phyloP scores from a whole-genome alignment of 495 filamentous ascomycete species.

The Aspergillus baeticus region DNA sequence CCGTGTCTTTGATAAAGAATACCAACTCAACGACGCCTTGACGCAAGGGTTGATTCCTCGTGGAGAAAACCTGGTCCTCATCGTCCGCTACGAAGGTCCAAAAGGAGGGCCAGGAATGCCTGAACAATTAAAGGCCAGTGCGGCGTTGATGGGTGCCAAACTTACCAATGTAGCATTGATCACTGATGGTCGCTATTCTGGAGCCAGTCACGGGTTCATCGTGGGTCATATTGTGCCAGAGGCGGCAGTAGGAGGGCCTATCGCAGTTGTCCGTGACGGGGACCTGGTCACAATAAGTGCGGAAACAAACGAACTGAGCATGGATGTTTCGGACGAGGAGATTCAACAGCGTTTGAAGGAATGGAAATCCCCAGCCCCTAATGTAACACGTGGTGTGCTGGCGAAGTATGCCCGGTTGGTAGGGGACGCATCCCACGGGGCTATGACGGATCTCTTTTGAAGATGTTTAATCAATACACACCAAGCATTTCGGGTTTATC shows the following conservation, averaged over 20 bases:
- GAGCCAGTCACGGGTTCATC: slow-evolving; percentile 93
- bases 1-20: slow-evolving; percentile 89
- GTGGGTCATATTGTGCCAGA: slow-evolving; percentile 94
- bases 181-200: slow-evolving; percentile 89
- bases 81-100: slow-evolving; percentile 94
- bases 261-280: slow-evolving; percentile 76
- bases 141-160: slow-evolving; percentile 89
- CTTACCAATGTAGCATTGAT: slow-evolving; percentile 87
- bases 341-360: slow-evolving; percentile 60
- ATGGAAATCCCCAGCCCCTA: slow-evolving; percentile 73
- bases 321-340: slow-evolving; percentile 76
- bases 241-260: slow-evolving; percentile 78
- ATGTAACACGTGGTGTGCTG: slow-evolving; percentile 81
- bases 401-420: slow-evolving; percentile 85
- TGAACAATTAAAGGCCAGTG: slow-evolving; percentile 88
- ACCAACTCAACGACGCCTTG: slow-evolving; percentile 73
- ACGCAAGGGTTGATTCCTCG: slow-evolving; percentile 68
- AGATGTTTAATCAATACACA: not conserved
- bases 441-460: slow-evolving; percentile 53
- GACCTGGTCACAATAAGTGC: slow-evolving; percentile 88
- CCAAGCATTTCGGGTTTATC: not conserved
- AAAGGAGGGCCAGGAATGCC: slow-evolving; percentile 98
- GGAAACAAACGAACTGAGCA: slow-evolving; percentile 68
- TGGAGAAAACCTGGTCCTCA: slow-evolving; percentile 81
- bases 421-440: slow-evolving; percentile 70